phyloP scores from a whole-genome alignment of 108 stramenopile genomes.

The Cylindrotheca closterium region DNA sequence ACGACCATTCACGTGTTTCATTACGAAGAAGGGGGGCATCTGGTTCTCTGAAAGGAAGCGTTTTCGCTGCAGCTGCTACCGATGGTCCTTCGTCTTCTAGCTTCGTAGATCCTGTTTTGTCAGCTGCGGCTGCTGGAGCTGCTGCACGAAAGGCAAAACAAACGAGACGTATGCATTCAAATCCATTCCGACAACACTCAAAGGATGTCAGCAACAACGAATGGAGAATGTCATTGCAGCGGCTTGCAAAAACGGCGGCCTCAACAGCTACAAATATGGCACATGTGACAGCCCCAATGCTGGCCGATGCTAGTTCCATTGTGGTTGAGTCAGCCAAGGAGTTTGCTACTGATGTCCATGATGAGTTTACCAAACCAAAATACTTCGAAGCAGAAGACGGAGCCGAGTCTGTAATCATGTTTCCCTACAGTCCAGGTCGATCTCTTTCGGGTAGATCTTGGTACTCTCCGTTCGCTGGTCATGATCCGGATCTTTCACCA shows the following conservation, averaged over 20 bases:
- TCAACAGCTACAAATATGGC: constrained; percentile 32
- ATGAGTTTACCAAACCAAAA: constrained; percentile 21
- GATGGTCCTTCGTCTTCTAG: not conserved
- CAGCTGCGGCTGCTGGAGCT: constrained; percentile 31
- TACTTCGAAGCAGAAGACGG: constrained; percentile 4
- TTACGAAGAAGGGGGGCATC: not conserved
- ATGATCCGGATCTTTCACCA: not conserved
- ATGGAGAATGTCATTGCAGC: constrained; percentile 37
- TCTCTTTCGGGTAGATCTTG: not conserved
- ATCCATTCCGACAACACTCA: not conserved
- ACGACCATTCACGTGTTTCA: not conserved
- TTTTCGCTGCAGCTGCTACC: not conserved
- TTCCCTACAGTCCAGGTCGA: not conserved
- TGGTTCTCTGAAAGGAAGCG: not conserved
- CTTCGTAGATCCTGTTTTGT: constrained; percentile 34
- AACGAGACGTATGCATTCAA: constrained; percentile 3
- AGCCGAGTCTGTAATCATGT: constrained; percentile 7
- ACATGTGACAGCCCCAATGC: constrained; percentile 27
- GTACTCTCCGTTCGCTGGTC: not conserved
- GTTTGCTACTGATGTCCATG: constrained; percentile 27
- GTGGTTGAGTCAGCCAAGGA: constrained; percentile 24
- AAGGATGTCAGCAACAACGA: constrained; percentile 16
- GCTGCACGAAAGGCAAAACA: constrained; percentile 22
- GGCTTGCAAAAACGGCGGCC: constrained; percentile 25
- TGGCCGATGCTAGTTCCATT: constrained; percentile 22